Evolutionary conservation across 2,329 filamentous ascomycete species (phyloP), one percentile per base, ranked within the genome.

Genomic region (Polychaeton citri): DNA sequence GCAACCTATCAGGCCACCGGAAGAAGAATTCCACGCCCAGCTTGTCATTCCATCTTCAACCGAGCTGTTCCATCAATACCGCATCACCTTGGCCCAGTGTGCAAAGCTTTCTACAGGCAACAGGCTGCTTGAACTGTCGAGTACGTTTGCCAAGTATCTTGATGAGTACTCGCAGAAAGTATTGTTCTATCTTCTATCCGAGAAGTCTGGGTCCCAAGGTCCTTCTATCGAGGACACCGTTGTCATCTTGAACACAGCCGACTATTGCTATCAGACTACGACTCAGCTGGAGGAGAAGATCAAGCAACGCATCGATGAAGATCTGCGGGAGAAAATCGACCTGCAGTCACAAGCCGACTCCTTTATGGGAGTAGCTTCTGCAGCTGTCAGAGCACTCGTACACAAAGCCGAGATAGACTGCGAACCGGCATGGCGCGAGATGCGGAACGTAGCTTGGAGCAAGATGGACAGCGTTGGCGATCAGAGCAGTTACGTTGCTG

Each of bases 31-130:
- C 57, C 83, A 84, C 30, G 69, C 82, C 0, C 84, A 93, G 55
- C 77, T 84, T 31, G 88, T 98, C 38, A 88, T 95, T 39, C 71
- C 81, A 2, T 96, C 90, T 0, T 93, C 90, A 3, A 95, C 93
- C 32, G 90, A 98, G 54, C 72, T 98, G 0, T 98, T 98, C 61
- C 85, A 94, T 51, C 94, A 95, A 55, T 98, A 98, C 62, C 85
- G 93, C 42, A 73, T 88, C 40, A 88, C 85, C 0, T 64, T 98
- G 21, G 85, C 86, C 3, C 90, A 98, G 61, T 98, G 90, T 59
- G 86, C 90, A 3, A 96, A 95, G 58, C 69, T 98, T 1, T 96
- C 90, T 0, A 95, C 88, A 0, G 82, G 86, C n/a, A 78, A 81
- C 37, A 76, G 85, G 28, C 64, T 98, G 30, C 68, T 92, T 8